phyloP scores from a whole-genome alignment of 441 rosid species.

The Lepidium campestre region DNA sequence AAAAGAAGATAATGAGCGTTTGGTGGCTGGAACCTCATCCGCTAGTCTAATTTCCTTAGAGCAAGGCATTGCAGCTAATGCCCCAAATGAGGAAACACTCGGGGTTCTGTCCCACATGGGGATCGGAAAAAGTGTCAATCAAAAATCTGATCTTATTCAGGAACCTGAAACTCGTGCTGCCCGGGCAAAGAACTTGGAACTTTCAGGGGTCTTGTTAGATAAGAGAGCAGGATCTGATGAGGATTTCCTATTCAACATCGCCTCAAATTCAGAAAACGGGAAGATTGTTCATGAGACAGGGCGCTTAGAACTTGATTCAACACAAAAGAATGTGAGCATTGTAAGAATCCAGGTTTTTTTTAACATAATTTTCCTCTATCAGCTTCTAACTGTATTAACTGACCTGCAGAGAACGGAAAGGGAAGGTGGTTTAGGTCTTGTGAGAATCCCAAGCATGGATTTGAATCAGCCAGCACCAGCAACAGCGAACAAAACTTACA shows the following conservation, averaged over 20 bases:
- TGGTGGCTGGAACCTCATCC: slow-evolving; percentile 18
- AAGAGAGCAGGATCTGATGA: slow-evolving; percentile 19
- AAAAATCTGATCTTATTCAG: slow-evolving; percentile 20
- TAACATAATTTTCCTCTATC: slow-evolving; percentile 8
- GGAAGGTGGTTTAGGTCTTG: slow-evolving; percentile 21
- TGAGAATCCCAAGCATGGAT: slow-evolving; percentile 24
- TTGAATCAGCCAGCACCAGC: slow-evolving; percentile 26
- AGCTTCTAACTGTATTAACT: slow-evolving; percentile 15
- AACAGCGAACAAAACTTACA: slow-evolving; percentile 15
- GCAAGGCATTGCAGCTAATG: slow-evolving; percentile 20
- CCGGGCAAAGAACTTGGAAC: slow-evolving; percentile 24
- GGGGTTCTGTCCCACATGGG: slow-evolving; percentile 3
- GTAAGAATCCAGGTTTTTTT: not conserved
- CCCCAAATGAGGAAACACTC: slow-evolving; percentile 17
- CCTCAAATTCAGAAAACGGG: slow-evolving; percentile 26
- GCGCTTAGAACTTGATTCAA: slow-evolving; percentile 21
- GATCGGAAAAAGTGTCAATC: slow-evolving; percentile 10
- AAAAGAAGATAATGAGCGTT: slow-evolving; percentile 21
- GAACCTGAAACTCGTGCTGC: slow-evolving; percentile 20
- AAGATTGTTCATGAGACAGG: slow-evolving; percentile 21
- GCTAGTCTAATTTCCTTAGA: slow-evolving; percentile 22
- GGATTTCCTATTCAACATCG: slow-evolving; percentile 20
- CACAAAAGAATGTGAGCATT: slow-evolving; percentile 20
- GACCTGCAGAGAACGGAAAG: slow-evolving; percentile 23
- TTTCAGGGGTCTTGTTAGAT: slow-evolving; percentile 25